Percentiles rank a stretch among this genome's conserved stretches.
These are phyloP conservation scores for Butyriboletus loyo DNA, from an alignment of 768 basidiomycete genomes.

Conservation along the genomic window DNA sequence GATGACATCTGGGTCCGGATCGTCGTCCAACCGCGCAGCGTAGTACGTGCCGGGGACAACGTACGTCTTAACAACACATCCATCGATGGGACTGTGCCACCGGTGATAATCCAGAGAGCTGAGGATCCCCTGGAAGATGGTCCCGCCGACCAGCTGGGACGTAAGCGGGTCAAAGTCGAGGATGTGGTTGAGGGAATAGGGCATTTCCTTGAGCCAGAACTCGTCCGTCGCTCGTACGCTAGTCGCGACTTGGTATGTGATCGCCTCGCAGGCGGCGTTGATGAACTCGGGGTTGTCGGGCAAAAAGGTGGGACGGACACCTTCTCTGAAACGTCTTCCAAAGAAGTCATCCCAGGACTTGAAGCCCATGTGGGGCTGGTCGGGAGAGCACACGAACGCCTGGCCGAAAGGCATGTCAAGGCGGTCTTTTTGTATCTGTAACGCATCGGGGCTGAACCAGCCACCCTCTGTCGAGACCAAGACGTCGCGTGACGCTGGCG, in stretches of 20 bases:
- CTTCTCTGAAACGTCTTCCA: conserved; percentile 26
- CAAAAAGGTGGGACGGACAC: conserved; percentile 37
- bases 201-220: conserved; percentile 63
- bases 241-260: conserved; percentile 38
- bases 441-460: conserved; percentile 46
- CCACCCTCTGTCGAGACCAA: conserved; percentile 38
- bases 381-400: conserved; percentile 41
- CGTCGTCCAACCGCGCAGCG: conserved; percentile 31
- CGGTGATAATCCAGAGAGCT: conserved; percentile 26
- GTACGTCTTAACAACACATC: conserved; percentile 38
- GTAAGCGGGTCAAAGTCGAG: conserved; percentile 42
- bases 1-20: conserved; percentile 25
- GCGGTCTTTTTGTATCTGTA: conserved; percentile 3
- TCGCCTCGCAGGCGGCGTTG: conserved; percentile 53
- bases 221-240: conserved; percentile 37
- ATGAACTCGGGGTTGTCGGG: conserved; percentile 33
- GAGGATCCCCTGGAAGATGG: conserved; percentile 57
- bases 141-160: conserved; percentile 46
- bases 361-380: conserved; percentile 41
- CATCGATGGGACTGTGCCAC: conserved; percentile 59
- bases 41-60: conserved; percentile 53
- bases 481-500: conserved; percentile 41
- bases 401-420: conserved; percentile 32
- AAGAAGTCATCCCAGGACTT: conserved; percentile 58
- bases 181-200: conserved; percentile 56